Percentiles rank a stretch among this genome's conserved stretches.
These are phyloP conservation scores for Ananas comosus DNA, from an alignment of 176 grass and related monocot species.

Conservation along the genomic window DNA sequence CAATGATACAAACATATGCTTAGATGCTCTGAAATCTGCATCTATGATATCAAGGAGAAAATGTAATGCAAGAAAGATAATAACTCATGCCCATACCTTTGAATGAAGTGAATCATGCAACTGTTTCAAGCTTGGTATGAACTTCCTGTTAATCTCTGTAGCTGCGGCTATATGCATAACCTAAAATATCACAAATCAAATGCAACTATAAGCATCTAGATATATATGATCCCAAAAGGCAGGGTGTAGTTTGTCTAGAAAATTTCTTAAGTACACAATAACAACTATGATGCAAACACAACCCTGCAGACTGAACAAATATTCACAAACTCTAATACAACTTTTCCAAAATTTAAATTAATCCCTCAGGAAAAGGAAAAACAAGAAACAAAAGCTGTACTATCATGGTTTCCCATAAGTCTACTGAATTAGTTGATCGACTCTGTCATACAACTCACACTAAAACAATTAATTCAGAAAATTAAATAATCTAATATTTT, in stretches of 20 bases:
- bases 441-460: no score
- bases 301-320: not conserved
- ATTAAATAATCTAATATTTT: no score
- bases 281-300: not conserved
- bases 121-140: slow-evolving; percentile 77
- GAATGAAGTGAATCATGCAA: slow-evolving; percentile 77
- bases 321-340: not conserved
- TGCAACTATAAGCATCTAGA: not conserved
- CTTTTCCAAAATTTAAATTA: no score
- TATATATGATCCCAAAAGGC: not conserved
- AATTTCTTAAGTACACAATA: not conserved
- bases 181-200: slow-evolving; percentile 29
- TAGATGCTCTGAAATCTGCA: no score
- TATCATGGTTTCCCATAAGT: no score
- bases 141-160: slow-evolving; percentile 64
- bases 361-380: no score
- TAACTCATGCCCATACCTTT: slow-evolving; percentile 36
- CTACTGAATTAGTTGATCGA: no score
- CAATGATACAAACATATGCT: no score
- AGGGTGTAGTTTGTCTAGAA: not conserved
- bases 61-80: no score
- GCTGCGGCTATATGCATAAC: slow-evolving; percentile 99
- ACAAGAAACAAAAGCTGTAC: no score
- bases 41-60: no score
- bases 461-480: no score